A percentile compares a stretch with the other conserved stretches of the same genome.
phyloP scores from a whole-genome alignment of 805 yeast genomes.

The Ogataea sp. region DNA sequence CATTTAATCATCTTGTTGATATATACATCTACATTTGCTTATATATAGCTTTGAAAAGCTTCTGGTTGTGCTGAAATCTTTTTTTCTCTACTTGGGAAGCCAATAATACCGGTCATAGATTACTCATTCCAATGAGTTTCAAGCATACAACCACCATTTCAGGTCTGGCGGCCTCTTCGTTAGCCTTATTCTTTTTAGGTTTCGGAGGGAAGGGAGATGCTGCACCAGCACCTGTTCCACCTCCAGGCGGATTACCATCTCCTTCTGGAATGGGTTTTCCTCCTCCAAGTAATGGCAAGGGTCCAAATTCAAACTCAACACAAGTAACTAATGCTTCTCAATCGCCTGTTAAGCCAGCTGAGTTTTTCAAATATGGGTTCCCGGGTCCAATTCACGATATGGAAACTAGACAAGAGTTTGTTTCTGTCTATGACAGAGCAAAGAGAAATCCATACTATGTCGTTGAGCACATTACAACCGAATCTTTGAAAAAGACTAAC shows the following conservation, averaged over 20 bases:
- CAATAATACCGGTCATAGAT: too few relatives aligned
- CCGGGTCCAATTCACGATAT: constrained; percentile 94
- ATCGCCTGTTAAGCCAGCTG: constrained; percentile 58
- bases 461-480: constrained; percentile 78
- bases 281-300: constrained; percentile 2
- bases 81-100: too few relatives aligned
- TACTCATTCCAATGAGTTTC: constrained; percentile 1
- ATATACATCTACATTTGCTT: too few relatives aligned
- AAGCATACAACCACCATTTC: constrained; percentile 11
- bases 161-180: constrained; percentile 14
- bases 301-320: constrained; percentile 1
- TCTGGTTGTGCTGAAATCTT: too few relatives aligned
- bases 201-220: constrained; percentile 9
- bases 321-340: constrained; percentile 12
- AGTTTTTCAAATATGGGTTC: constrained; percentile 83
- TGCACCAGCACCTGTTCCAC: constrained; percentile 11
- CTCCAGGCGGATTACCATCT: constrained; percentile 9
- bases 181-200: constrained; percentile 22
- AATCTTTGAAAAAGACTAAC: constrained; percentile 43
- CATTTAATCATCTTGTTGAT: too few relatives aligned
- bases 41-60: too few relatives aligned
- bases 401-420: constrained; percentile 63
- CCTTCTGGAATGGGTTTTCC: constrained; percentile 4
- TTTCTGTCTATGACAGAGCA: constrained; percentile 79
- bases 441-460: constrained; percentile 81